phyloP scores from a whole-genome alignment of 202 grass and related monocot genomes.

The Tripidium arundinaceum region DNA sequence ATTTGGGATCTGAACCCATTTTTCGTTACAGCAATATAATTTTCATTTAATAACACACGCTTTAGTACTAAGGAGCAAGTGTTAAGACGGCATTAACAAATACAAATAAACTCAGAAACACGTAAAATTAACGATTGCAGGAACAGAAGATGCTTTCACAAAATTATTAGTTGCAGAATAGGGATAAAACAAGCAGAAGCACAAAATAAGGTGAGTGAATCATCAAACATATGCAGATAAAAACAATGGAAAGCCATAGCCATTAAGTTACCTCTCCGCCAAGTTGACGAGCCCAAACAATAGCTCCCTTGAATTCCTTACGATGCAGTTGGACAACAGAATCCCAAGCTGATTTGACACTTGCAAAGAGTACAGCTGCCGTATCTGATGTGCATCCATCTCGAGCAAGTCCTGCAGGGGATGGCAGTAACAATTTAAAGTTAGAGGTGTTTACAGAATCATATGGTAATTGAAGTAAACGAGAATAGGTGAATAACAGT shows the following conservation, averaged over 20 bases:
- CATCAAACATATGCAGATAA: constrained; percentile 15
- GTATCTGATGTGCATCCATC: constrained; percentile 81
- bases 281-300: constrained; percentile 94
- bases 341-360: constrained; percentile 70
- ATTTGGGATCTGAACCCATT: constrained; percentile 2
- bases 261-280: constrained; percentile 72
- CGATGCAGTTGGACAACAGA: constrained; percentile 68
- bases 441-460: not conserved
- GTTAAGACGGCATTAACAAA: not conserved
- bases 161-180: constrained; percentile 11
- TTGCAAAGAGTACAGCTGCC: constrained; percentile 70
- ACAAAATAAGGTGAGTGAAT: not conserved
- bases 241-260: not conserved
- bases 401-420: constrained; percentile 68
- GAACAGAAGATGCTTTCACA: not conserved
- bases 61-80: not conserved
- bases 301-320: constrained; percentile 67
- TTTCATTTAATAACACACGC: not conserved
- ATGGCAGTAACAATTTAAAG: not conserved
- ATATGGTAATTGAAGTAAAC: not conserved
- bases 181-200: not conserved
- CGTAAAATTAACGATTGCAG: not conserved
- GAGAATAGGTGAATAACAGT: not conserved
- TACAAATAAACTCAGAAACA: not conserved
- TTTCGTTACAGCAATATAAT: not conserved